A percentile compares a stretch with the other conserved stretches of the same genome.
Evolutionary conservation across 140 eudicot genomes (phyloP).

Genomic region (Flaveria floridana): DNA sequence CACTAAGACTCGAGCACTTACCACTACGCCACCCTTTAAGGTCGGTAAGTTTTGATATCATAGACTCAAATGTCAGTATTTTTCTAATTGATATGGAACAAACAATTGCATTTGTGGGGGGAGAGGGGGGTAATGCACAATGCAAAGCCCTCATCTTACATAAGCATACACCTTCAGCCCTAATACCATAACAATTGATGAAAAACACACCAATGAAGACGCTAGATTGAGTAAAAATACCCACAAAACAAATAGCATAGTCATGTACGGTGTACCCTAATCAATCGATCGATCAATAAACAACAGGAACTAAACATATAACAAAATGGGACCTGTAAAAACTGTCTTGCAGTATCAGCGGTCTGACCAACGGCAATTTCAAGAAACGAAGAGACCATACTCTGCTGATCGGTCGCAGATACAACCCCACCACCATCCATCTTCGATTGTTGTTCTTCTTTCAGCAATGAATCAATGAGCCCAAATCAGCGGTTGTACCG

Average conservation of each 20-base stretch:
- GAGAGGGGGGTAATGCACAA: too few relatives aligned
- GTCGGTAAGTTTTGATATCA: not conserved
- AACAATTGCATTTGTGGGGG: too few relatives aligned
- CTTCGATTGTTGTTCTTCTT: conserved; percentile 26
- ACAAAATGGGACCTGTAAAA: conserved; percentile 58
- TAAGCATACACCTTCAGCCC: too few relatives aligned
- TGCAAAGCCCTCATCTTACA: too few relatives aligned
- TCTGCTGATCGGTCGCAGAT: conserved; percentile 61
- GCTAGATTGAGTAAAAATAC: not conserved
- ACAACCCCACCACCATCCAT: conserved; percentile 64
- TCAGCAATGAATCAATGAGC: not conserved
- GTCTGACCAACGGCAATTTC: conserved; percentile 95
- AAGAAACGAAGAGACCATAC: conserved; percentile 72
- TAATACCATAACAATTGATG: not conserved
- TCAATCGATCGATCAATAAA: conserved; percentile 4
- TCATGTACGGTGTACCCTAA: not conserved
- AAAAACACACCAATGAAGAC: not conserved
- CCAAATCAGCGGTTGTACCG: not conserved
- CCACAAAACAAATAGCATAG: not conserved
- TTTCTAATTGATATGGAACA: too few relatives aligned
- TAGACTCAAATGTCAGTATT: not conserved
- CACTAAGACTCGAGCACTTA: too few relatives aligned
- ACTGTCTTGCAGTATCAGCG: conserved; percentile 77
- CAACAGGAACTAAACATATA: conserved; percentile 15
- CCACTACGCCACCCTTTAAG: not conserved